Base-by-base conservation (phyloP, 2,329 filamentous ascomycete species). In the Coniochaeta ligniaria region DNA sequence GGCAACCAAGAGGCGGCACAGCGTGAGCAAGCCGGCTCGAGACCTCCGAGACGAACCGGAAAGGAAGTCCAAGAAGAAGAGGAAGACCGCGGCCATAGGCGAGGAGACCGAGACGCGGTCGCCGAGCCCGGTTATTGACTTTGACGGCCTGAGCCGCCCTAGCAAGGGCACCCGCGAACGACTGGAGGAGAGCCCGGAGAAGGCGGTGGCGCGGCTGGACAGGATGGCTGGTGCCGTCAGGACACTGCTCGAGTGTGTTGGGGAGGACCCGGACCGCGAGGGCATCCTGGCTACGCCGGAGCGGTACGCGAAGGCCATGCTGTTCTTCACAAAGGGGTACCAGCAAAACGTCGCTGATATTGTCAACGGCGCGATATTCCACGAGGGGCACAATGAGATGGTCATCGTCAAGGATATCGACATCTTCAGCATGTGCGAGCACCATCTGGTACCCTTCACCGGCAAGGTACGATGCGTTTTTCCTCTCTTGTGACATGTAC, bases 381-480 rank as follows among this genome's bases (percentile, higher is more conserved):
- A 96, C 69, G 95, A 98, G 74, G 92, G 94, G 64, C 94, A 98
- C 71, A 95, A 96, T 70, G 95, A 99, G 76, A 84, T 99, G 78
- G 93, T 99, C 33, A 96, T 98, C 69, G 92, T 99, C 62, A 96
- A 96, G 77, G 93, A 98, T 70, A 98, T 99, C 69, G 93, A 97
- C 72, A 85, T 98, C 14, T 96, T 92, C 75, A 94, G 90, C 65
- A 80, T 98, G 50, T 99, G 95, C 79, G 95, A 99, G 78, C 95
- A 99, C 74, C 95, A 99, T 72, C 83, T 99, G 72, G 94, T 99
- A 8, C 95, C 95, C 0, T 99, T 99, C 70, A 94, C 85, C 3
- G 95, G 95, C 69, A 98, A 96, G 85, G 91, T 93, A 79, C 57
- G 73, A 63, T 11, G 12, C 22, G 6, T 14, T 22, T 17, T 17